Evolutionary conservation across 352 stramenopile genomes (phyloP).

Genomic region (Phytophthora rubi): DNA sequence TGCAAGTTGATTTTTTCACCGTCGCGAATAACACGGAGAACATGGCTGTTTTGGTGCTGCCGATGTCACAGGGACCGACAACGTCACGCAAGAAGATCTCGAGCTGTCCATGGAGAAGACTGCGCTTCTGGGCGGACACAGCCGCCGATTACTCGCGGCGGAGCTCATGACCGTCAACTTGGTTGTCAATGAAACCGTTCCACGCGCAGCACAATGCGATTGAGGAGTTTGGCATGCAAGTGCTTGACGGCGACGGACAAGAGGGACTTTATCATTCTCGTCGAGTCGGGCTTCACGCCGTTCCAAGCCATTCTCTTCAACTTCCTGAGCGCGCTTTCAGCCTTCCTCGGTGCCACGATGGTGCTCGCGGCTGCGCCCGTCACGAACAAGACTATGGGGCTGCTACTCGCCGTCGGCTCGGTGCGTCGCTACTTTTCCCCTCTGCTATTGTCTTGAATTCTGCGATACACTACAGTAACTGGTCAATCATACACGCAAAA

Average conservation of each 20-base stretch:
- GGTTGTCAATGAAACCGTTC: conserved; percentile 39
- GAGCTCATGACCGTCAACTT: conserved; percentile 50
- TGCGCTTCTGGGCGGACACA: conserved; percentile 32
- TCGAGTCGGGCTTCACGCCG: conserved; percentile 67
- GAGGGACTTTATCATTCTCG: conserved; percentile 85
- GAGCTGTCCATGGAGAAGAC: conserved; percentile 34
- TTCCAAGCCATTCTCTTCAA: conserved; percentile 82
- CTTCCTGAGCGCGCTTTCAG: conserved; percentile 79
- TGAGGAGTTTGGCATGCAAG: conserved; percentile 52
- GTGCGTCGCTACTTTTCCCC: conserved; percentile 44
- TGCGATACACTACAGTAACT: too few relatives aligned
- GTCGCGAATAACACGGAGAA: conserved; percentile 51
- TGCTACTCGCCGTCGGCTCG: conserved; percentile 75
- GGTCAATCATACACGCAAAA: too few relatives aligned
- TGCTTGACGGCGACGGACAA: conserved; percentile 27
- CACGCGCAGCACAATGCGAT: conserved; percentile 62
- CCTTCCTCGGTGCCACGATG: conserved; percentile 75
- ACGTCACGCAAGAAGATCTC: conserved; percentile 32
- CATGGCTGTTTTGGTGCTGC: conserved; percentile 55
- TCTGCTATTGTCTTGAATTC: too few relatives aligned
- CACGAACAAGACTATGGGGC: conserved; percentile 65
- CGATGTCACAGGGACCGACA: conserved; percentile 32
- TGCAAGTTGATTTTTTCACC: not conserved
- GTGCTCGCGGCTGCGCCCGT: conserved; percentile 64
- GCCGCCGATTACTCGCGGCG: conserved; percentile 31